These are phyloP conservation scores for Eutrema yunnanense DNA, from an alignment of 345 rosid species.

Conservation along the genomic window DNA sequence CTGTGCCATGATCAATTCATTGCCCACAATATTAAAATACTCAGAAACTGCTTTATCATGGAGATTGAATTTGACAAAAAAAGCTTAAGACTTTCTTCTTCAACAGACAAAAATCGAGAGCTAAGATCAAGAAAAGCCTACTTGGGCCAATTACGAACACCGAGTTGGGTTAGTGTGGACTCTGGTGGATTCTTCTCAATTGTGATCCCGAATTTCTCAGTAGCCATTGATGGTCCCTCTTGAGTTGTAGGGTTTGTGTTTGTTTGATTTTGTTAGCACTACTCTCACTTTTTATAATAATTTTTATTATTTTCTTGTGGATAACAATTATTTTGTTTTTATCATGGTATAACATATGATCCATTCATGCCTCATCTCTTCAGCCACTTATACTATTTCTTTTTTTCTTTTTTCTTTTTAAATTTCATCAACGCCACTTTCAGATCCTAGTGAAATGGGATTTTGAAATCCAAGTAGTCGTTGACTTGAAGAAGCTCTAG, in stretches of 20 bases:
- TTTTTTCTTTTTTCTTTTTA: too few species aligned
- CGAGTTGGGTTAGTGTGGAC: slow-evolving; percentile 62
- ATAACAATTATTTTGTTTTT: background rate
- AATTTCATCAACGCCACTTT: background rate
- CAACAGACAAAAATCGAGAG: too few species aligned
- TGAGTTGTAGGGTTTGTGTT: background rate
- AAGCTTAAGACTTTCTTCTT: background rate
- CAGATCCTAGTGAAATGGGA: background rate
- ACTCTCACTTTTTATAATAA: too few species aligned
- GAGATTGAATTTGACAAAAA: too few species aligned
- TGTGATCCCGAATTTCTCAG: slow-evolving; percentile 65
- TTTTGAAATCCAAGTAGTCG: too few species aligned
- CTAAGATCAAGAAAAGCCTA: slow-evolving; percentile 14
- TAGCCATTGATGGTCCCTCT: slow-evolving; percentile 26
- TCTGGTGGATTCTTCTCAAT: slow-evolving; percentile 68
- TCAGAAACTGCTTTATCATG: too few species aligned
- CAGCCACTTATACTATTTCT: background rate
- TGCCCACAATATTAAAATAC: too few species aligned
- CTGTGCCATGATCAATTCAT: slow-evolving; percentile 23
- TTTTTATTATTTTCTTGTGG: too few species aligned
- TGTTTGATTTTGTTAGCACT: background rate
- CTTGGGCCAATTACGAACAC: slow-evolving; percentile 81
- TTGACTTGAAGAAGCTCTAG: background rate
- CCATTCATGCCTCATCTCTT: slow-evolving; percentile 29
- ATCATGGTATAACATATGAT: background rate